Conservation (phyloP, 2,329 filamentous ascomycete species). For the Hortaea werneckii region DNA sequence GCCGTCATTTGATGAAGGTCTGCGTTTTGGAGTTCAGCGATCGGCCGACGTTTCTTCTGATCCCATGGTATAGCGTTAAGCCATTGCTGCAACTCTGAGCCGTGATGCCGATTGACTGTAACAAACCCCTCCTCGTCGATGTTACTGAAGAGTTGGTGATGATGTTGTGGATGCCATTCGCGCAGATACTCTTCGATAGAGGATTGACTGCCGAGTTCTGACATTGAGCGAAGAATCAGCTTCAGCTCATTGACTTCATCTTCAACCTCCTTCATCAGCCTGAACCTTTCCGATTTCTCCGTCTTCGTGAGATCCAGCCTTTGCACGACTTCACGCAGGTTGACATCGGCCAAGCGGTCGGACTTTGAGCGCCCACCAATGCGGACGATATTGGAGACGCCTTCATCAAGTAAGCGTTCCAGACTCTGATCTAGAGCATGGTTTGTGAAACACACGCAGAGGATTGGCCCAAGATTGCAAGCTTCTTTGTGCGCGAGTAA, state of each 20-base stretch:
- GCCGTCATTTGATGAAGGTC: too few relatives aligned
- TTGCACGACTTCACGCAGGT: slow-evolving; percentile 34
- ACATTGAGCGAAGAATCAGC: slow-evolving; percentile 5
- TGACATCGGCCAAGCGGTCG: slow-evolving; percentile 39
- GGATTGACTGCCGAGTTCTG: slow-evolving; percentile 1
- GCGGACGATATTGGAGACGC: slow-evolving; percentile 37
- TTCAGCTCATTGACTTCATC: slow-evolving; percentile 11
- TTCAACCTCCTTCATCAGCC: slow-evolving; percentile 13
- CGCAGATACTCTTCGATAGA: slow-evolving; percentile 7
- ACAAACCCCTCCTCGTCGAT: slow-evolving; percentile 17
- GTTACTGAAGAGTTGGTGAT: slow-evolving; percentile 13
- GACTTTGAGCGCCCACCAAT: slow-evolving; percentile 52
- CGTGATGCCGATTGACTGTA: not conserved
- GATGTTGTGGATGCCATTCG: slow-evolving; percentile 8
- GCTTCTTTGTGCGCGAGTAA: slow-evolving; percentile 39
- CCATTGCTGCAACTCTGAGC: not conserved
- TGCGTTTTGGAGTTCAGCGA: too few relatives aligned
- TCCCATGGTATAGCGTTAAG: too few relatives aligned
- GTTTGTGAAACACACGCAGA: slow-evolving; percentile 49
- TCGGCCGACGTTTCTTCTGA: too few relatives aligned
- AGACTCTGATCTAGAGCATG: slow-evolving; percentile 50
- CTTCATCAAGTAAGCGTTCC: slow-evolving; percentile 45
- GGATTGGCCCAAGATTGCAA: slow-evolving; percentile 41
- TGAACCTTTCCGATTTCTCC: slow-evolving; percentile 28
- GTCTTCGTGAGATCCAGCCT: slow-evolving; percentile 28